Base-by-base conservation (phyloP, 176 grass and related monocot genomes). In the Musa itinerans region DNA sequence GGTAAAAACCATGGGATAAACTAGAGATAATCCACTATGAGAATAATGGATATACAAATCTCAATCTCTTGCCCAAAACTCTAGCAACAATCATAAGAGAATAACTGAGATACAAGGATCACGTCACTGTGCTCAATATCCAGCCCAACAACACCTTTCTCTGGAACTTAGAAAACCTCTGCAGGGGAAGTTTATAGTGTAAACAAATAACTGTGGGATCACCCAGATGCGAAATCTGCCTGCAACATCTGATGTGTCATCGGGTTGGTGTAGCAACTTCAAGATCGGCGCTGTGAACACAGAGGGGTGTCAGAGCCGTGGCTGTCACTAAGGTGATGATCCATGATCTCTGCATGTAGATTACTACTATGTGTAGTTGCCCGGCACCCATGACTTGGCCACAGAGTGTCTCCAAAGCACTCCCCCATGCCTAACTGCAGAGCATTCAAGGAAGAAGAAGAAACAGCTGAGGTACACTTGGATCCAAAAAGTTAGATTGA, bases 81-180 rank as follows among this genome's bases (percentile, higher is more conserved):
- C n/a, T n/a, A n/a, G n/a, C n/a, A n/a, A n/a, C n/a, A n/a, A n/a
- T n/a, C n/a, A n/a, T n/a, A n/a, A n/a, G n/a, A n/a, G n/a, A n/a
- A n/a, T n/a, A n/a, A n/a, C n/a, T n/a, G n/a, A n/a, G n/a, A n/a
- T n/a, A n/a, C n/a, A n/a, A n/a, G n/a, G n/a, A n/a, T n/a, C n/a
- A n/a, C n/a, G n/a, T n/a, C n/a, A n/a, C n/a, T n/a, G n/a, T n/a
- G n/a, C n/a, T n/a, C n/a, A n/a, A n/a, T n/a, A n/a, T n/a, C n/a
- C n/a, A n/a, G n/a, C n/a, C n/a, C n/a, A n/a, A n/a, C n/a, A n/a
- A 83, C 14, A 90, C 92, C 76, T 78, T 81, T 73, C 89, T 86
- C 84, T 92, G 87, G 53, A 89, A 57, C 84, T 96, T 87, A 57
- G 80, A 83, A 78, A 96, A 92, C 75, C 90, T 96, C 80, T 96